Evolutionary conservation across 768 basidiomycete genomes (phyloP), one percentile per base, ranked within the genome.

Genomic region (Leccinum broughii): DNA sequence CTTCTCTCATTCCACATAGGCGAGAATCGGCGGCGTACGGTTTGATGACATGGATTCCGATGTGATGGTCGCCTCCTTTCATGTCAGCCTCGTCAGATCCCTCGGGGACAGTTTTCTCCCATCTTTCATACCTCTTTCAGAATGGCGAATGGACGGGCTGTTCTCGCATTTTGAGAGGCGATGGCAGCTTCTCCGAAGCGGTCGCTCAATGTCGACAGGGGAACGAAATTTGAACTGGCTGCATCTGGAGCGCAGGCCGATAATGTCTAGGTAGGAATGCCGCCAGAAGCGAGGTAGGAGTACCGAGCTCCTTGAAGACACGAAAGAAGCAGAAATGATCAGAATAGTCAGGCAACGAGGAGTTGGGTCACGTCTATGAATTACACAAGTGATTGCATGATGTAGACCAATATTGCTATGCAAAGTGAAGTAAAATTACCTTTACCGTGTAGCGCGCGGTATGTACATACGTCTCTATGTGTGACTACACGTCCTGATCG

Each of bases 231-330:
- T 62, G 86, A 85, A 10, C 75, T 89, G 53, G 75, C 75, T 60
- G 83, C 84, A 15, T 87, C 86, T 4, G 84, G 85, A 9, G 77
- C 85, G 35, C 74, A 83, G 32, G 80, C 84, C 11, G 87, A 90
- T 74, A 86, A 84, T 65, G 84, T 89, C 55, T 72, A 88, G 55
- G 83, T 87, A 77, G 83, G 81, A 64, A 73, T 90, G 63, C 88
- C 88, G 1, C 81, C 87, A 66, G 82, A 80, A 14, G 85, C 86
- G 34, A 72, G 86, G 57, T 89, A 87, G 87, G 88, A 89, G 70
- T 90, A 8, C 6, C 68, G 60, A 84, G 83, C 11, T 8, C 32
- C 32, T 32, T 10, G 32, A 60, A 20, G 81, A 77, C 7, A 79
- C 79, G 17, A 67, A 76, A 34, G 88, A 89, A 68, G 81, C 76